Evolutionary conservation across 2,329 filamentous ascomycete genomes (phyloP).

Genomic region (Neofusicoccum sp.): DNA sequence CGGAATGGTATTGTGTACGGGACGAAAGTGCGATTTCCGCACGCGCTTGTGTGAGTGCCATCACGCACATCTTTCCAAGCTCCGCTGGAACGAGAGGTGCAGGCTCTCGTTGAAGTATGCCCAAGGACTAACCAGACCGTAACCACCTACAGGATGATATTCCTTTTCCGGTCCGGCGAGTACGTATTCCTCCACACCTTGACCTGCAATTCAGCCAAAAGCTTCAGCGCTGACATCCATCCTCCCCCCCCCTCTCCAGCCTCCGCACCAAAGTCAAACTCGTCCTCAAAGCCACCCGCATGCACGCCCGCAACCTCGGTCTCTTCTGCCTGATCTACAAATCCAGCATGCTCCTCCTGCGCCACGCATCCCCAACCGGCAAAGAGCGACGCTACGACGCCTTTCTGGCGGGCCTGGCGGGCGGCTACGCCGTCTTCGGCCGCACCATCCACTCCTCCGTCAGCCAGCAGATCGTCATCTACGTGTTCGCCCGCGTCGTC

Average conservation of each 20-base stretch:
- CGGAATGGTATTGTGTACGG: constrained; percentile 98
- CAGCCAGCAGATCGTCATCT: constrained; percentile 96
- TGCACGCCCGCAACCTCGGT: constrained; percentile 88
- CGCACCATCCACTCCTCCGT: constrained; percentile 74
- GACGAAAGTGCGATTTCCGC: constrained; percentile 95
- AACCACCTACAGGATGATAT: constrained; percentile 71
- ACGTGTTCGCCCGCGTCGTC: constrained; percentile 89
- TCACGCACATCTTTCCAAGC: neutral
- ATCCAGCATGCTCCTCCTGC: constrained; percentile 70
- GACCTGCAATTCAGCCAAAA: too few relatives aligned
- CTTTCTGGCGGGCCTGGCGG: constrained; percentile 81
- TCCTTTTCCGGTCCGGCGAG: constrained; percentile 91
- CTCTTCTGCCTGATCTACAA: constrained; percentile 93
- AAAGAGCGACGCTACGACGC: constrained; percentile 73
- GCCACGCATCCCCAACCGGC: constrained; percentile 49
- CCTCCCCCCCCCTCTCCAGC: constrained; percentile 30
- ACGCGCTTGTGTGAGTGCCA: constrained; percentile 74
- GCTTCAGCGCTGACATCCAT: neutral
- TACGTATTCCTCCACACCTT: constrained; percentile 47
- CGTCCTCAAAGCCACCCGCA: constrained; percentile 80
- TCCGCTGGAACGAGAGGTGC: too few relatives aligned
- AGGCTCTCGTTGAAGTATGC: neutral
- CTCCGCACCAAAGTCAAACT: constrained; percentile 74
- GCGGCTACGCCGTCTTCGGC: constrained; percentile 92
- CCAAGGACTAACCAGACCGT: neutral